Conservation (phyloP, 805 yeast genomes). For the Brettanomyces anomalus region DNA sequence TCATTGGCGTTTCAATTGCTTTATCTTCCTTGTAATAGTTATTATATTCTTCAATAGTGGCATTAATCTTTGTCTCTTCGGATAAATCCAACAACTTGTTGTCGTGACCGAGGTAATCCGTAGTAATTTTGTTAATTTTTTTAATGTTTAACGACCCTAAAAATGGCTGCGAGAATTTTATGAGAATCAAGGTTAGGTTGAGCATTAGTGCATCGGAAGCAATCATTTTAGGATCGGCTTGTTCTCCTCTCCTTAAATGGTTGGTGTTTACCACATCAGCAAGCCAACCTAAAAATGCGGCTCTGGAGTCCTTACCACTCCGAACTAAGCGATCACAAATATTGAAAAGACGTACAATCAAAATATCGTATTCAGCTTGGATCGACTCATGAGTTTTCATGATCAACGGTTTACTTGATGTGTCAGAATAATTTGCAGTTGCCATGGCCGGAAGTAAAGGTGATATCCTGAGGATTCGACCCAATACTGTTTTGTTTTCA, state of each 20-base stretch:
- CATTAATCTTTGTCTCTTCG: conserved; percentile 78
- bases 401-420: conserved; percentile 32
- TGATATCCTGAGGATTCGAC: conserved; percentile 68
- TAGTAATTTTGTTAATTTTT: conserved; percentile 72
- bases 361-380: conserved; percentile 52
- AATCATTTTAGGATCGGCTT: conserved; percentile 55
- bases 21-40: conserved; percentile 39
- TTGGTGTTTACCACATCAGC: conserved; percentile 69
- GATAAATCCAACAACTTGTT: conserved; percentile 49
- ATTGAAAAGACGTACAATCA: conserved; percentile 55
- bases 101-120: conserved; percentile 51
- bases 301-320: conserved; percentile 58
- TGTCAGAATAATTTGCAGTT: conserved; percentile 33
- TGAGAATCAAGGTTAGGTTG: conserved; percentile 59
- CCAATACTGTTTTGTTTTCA: conserved; percentile 60
- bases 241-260: conserved; percentile 82
- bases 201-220: conserved; percentile 78
- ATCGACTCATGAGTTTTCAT: conserved; percentile 47
- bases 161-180: conserved; percentile 77
- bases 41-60: conserved; percentile 63
- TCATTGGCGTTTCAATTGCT: conserved; percentile 31
- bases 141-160: conserved; percentile 43
- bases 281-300: conserved; percentile 56
- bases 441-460: conserved; percentile 55
- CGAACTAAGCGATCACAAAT: conserved; percentile 70